Evolutionary conservation across 441 rosid species (phyloP), one percentile per base, ranked within the genome.

Genomic region (Rhodomyrtus psidioides): DNA sequence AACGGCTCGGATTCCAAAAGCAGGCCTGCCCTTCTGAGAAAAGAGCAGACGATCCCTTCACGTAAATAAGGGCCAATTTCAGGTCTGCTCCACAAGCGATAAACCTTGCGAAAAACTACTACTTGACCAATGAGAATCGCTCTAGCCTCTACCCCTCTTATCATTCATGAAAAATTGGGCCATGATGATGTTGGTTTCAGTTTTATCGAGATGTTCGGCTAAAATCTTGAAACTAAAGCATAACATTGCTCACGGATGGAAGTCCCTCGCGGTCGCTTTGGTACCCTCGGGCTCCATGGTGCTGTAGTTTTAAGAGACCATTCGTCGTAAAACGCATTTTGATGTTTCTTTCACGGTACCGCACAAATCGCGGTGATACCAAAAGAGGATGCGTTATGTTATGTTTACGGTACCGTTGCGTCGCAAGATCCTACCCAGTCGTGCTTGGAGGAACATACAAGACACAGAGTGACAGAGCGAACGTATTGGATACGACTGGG

Each of bases 351-450:
- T 65, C 8, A 5, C 26, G 19, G 8, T 19, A 34, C 7, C 6
- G 19, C 5, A 34, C 8, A 7, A 2, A 12, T 1, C 26, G 46
- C 7, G 4, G 26, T 30, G 76, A 65, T 34, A 34, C 4, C 46
- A 19, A 34, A 65, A 65, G n/a, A 46, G 46, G 49, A 9, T 19
- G 34, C 26, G 24, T 12, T 2, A 65, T 5, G 24, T 12, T 2
- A 65, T 5, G 76, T 10, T 10, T 0, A 26, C 5, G 0, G 24
- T 19, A 3, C 59, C 15, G 0, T 65, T 4, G 0, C 6, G 57
- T 21, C 26, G 57, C 34, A 19, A 9, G 15, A 19, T 65, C 76
- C 15, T 34, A 19, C 8, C 1, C 15, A 34, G 34, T 34, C 16
- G 16, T 49, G 13, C 53, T 10, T 4, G 53, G 53, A 49, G 53